These are phyloP conservation scores for Saccharum spontaneum DNA, from an alignment of 176 grass and related monocot species.

Conservation along the genomic window DNA sequence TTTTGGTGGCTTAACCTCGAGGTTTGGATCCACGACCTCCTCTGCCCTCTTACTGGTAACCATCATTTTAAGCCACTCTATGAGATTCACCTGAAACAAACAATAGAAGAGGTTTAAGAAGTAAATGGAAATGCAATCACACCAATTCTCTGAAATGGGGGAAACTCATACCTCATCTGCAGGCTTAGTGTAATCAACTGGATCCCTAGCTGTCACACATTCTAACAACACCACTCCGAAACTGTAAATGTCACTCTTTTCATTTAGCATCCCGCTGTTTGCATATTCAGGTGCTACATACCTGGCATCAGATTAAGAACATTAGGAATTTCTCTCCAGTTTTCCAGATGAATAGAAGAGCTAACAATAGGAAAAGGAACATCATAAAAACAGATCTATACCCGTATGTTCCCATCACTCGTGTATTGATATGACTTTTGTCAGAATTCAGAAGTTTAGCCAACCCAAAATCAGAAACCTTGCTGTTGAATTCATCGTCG, in stretches of 20 bases:
- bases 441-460: constrained; percentile 95
- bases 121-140: not conserved
- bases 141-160: constrained; percentile 8
- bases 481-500: constrained; percentile 81
- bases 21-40: constrained; percentile 76
- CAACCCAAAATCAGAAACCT: constrained; percentile 96
- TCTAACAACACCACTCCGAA: constrained; percentile 95
- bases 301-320: constrained; percentile 52
- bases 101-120: constrained; percentile 18
- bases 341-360: constrained; percentile 18
- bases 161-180: constrained; percentile 60
- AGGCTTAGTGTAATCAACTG: constrained; percentile 82
- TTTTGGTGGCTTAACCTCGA: constrained; percentile 66
- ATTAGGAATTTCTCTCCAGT: constrained; percentile 21
- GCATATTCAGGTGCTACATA: constrained; percentile 98
- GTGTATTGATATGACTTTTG: constrained; percentile 83
- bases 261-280: constrained; percentile 89
- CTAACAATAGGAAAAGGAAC: not conserved
- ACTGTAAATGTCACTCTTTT: constrained; percentile 97
- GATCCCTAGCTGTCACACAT: constrained; percentile 81
- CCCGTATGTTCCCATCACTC: constrained; percentile 99
- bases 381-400: constrained; percentile 28
- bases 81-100: constrained; percentile 68
- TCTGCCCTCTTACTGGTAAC: constrained; percentile 74
- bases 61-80: constrained; percentile 97